phyloP scores from a whole-genome alignment of 331 rosid genomes.

The Phaseolus coccineus region DNA sequence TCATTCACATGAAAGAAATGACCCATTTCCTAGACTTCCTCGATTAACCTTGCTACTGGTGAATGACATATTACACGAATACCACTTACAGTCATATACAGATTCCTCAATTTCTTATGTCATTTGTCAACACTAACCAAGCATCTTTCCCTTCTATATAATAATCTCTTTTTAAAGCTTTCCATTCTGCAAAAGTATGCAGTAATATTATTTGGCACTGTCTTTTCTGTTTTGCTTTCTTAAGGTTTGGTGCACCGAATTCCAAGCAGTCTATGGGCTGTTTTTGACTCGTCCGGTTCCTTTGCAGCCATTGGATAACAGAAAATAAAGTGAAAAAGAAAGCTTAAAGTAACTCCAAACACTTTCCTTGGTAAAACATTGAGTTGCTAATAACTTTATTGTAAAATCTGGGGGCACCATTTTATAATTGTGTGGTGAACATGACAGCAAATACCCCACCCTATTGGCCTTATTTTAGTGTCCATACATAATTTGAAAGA shows the following conservation, averaged over 20 bases:
- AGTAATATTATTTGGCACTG: conserved; percentile 32
- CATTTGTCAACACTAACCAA: conserved; percentile 28
- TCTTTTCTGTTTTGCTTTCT: conserved; percentile 46
- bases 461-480: conserved; percentile 42
- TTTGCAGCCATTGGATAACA: conserved; percentile 54
- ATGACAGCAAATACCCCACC: conserved; percentile 43
- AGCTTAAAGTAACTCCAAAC: conserved; percentile 36
- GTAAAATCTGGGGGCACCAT: conserved; percentile 25
- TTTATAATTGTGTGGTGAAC: conserved; percentile 39
- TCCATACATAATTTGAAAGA: conserved; percentile 42
- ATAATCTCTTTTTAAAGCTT: conserved; percentile 40
- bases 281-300: conserved; percentile 53
- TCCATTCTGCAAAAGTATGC: conserved; percentile 46
- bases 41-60: conserved; percentile 30
- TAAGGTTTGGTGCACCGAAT: conserved; percentile 61
- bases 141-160: conserved; percentile 18
- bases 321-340: conserved; percentile 41
- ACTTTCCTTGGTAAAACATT: conserved; percentile 41
- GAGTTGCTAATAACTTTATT: conserved; percentile 39
- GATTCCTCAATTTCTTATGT: conserved; percentile 26
- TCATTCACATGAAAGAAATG: conserved; percentile 45
- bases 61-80: conserved; percentile 18
- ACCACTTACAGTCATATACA: neutral
- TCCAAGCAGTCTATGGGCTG: conserved; percentile 60
- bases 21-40: conserved; percentile 42